Conservation (phyloP, 192 early-diverging fungal genomes). For the Entomortierella beljakovae region DNA sequence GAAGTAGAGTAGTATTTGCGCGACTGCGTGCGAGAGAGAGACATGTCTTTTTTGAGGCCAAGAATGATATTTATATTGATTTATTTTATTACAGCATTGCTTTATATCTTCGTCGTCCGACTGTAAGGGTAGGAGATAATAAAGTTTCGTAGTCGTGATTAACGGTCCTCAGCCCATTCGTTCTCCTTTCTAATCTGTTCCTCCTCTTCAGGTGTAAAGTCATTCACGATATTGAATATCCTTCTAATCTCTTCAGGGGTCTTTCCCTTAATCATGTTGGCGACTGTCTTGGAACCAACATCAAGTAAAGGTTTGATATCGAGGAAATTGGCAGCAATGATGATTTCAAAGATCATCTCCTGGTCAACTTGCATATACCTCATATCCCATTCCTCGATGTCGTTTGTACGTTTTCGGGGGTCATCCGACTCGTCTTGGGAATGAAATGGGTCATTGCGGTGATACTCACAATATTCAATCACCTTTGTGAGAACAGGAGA, state of each 20-base stretch:
- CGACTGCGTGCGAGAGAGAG: too few relatives aligned
- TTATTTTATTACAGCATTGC: too few relatives aligned
- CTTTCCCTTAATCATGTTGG: conserved; percentile 93
- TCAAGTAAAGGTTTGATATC: conserved; percentile 79
- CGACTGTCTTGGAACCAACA: conserved; percentile 85
- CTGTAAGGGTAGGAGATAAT: too few relatives aligned
- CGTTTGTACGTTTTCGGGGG: conserved; percentile 71
- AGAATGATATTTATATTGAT: too few relatives aligned
- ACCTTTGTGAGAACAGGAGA: conserved; percentile 81
- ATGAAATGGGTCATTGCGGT: conserved; percentile 75
- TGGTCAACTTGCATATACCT: conserved; percentile 84
- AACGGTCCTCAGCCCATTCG: conserved; percentile 71
- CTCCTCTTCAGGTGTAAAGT: conserved; percentile 81
- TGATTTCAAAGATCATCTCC: conserved; percentile 85
- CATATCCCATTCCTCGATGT: conserved; percentile 85
- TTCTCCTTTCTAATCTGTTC: conserved; percentile 71
- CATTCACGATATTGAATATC: conserved; percentile 75
- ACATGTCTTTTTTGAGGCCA: too few relatives aligned
- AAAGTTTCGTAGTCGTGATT: conserved; percentile 10
- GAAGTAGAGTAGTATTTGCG: too few relatives aligned
- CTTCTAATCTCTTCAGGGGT: conserved; percentile 88
- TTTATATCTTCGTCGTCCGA: not conserved
- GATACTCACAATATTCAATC: conserved; percentile 87
- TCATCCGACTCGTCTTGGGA: conserved; percentile 64
- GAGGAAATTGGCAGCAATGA: conserved; percentile 89